Conservation (phyloP, 1,284 basidiomycete species). For the Pseudozyma hubeiensis region DNA sequence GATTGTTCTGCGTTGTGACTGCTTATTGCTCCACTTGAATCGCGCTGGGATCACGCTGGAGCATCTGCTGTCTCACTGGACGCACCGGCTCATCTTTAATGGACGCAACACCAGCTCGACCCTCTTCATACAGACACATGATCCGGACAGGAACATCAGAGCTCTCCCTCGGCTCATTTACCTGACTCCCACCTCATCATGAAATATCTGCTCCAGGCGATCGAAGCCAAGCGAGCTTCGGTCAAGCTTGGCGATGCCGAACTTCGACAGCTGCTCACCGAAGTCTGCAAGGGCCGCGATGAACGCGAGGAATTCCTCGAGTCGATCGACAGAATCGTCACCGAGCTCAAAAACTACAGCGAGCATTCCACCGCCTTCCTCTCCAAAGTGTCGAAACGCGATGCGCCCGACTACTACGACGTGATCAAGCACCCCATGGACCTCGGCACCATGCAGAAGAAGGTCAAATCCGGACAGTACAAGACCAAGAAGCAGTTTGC, state of each 20-base stretch:
- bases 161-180: conserved; percentile 20
- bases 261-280: conserved; percentile 60
- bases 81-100: too few relatives aligned
- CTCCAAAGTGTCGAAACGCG: conserved; percentile 64
- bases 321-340: conserved; percentile 65
- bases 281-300: conserved; percentile 62
- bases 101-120: too few relatives aligned
- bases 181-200: neutral
- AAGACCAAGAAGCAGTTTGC: conserved; percentile 93
- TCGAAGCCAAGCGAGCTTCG: conserved; percentile 59
- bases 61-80: too few relatives aligned
- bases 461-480: conserved; percentile 87
- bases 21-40: too few relatives aligned
- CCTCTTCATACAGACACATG: conserved; percentile 7
- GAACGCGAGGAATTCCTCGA: conserved; percentile 66
- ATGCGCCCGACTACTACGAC: conserved; percentile 68
- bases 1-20: too few relatives aligned
- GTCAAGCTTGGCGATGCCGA: conserved; percentile 62
- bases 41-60: too few relatives aligned
- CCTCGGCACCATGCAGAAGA: conserved; percentile 88
- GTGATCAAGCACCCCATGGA: conserved; percentile 77
- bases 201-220: conserved; percentile 67
- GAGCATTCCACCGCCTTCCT: conserved; percentile 67
- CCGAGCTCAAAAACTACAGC: conserved; percentile 65
- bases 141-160: neutral